These are phyloP conservation scores for Straminergon stramineum DNA, from an alignment of 225 moss, liverwort and hornwort genomes.

Conservation along the genomic window DNA sequence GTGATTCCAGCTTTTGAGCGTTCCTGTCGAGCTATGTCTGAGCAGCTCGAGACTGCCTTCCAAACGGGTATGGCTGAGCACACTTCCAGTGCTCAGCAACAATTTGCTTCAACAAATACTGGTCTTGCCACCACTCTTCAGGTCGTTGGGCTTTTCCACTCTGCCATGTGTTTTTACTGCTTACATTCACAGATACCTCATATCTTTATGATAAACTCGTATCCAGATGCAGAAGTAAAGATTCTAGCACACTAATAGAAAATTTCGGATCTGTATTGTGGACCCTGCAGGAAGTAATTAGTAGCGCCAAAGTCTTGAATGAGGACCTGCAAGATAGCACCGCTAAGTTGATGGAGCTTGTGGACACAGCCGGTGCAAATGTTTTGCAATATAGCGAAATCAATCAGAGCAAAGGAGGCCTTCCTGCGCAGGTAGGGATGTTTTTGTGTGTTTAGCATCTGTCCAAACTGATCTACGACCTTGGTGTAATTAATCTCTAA, in stretches of 20 bases:
- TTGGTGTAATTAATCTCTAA: too few species aligned
- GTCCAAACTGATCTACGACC: background rate
- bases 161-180: background rate
- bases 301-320: conserved; percentile 48
- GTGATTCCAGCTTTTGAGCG: conserved; percentile 70
- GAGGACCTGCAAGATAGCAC: conserved; percentile 58
- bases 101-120: conserved; percentile 58
- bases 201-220: background rate
- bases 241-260: background rate
- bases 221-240: background rate
- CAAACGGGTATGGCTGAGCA: conserved; percentile 70
- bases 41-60: conserved; percentile 63
- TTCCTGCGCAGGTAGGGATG: conserved; percentile 46
- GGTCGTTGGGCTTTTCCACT: conserved; percentile 19
- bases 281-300: conserved; percentile 49
- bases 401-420: conserved; percentile 45
- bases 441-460: background rate
- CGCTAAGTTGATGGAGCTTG: conserved; percentile 53
- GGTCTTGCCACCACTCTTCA: conserved; percentile 57
- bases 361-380: conserved; percentile 53
- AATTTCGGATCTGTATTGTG: background rate
- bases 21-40: conserved; percentile 72
- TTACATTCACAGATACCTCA: background rate
- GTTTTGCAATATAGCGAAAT: conserved; percentile 30
- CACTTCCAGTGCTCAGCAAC: conserved; percentile 55